Conservation (phyloP, 129 eudicot species). For the Calendula officinalis region DNA sequence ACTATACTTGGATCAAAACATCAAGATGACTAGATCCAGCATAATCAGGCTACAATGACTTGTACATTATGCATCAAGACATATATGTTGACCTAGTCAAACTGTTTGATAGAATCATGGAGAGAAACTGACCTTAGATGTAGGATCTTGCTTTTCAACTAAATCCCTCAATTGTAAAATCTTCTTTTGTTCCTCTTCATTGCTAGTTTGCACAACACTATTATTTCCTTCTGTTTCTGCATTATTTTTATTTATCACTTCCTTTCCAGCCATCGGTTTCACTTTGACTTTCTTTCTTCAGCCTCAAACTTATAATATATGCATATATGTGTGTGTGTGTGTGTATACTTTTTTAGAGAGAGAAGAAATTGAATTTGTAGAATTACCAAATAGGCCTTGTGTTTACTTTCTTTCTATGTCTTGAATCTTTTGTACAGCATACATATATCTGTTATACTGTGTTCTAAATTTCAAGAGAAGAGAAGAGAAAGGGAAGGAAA, state of each 20-base stretch:
- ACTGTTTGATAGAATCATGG: not conserved
- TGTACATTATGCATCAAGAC: not conserved
- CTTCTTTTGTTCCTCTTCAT: conserved; percentile 43
- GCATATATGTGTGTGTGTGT: not conserved
- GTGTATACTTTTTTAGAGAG: conserved; percentile 1
- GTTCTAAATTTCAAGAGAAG: too few relatives aligned
- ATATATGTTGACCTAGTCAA: not conserved
- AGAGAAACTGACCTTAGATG: conserved; percentile 48
- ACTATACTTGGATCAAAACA: too few relatives aligned
- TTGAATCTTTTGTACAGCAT: too few relatives aligned
- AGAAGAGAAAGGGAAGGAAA: too few relatives aligned
- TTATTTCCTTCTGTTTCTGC: conserved; percentile 15
- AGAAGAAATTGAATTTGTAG: not conserved
- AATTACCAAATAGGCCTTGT: not conserved
- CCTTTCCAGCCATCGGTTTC: conserved; percentile 9
- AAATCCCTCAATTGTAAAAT: conserved; percentile 42
- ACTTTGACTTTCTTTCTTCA: not conserved
- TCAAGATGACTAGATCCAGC: not conserved
- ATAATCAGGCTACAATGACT: not conserved
- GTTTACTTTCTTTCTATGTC: not conserved
- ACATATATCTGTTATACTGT: too few relatives aligned
- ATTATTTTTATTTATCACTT: conserved; percentile 7
- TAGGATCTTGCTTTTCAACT: conserved; percentile 51
- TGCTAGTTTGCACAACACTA: not conserved
- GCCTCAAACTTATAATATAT: conserved; percentile 2